Conservation (phyloP, 257 asterid species). For the Petrea volubilis region DNA sequence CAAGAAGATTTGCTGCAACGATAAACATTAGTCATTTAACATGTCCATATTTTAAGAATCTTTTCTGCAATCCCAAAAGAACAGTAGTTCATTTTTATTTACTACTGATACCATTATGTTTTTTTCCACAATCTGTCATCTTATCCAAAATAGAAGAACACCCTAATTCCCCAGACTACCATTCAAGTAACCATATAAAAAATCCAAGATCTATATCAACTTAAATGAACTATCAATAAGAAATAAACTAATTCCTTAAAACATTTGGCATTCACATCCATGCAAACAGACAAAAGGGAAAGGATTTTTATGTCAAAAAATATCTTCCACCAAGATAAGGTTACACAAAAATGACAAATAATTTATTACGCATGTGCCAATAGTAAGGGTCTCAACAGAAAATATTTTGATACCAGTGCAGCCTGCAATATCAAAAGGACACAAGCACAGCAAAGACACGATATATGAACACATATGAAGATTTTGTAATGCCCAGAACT, state of each 20-base stretch:
- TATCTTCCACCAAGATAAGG: background rate
- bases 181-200: background rate
- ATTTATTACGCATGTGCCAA: background rate
- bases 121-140: background rate
- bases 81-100: background rate
- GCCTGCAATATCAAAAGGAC: background rate
- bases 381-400: background rate
- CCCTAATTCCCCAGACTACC: background rate
- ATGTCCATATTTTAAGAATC: slow-evolving; percentile 7
- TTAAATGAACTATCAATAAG: background rate
- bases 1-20: slow-evolving; percentile 80
- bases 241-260: slow-evolving; percentile 11
- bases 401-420: background rate
- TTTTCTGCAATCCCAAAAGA: background rate
- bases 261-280: background rate
- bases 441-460: background rate
- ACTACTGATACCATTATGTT: background rate
- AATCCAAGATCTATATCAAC: background rate
- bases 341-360: background rate
- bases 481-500: background rate
- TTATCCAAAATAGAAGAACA: slow-evolving; percentile 19
- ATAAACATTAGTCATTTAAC: slow-evolving; percentile 23
- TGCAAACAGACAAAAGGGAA: slow-evolving; percentile 3
- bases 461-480: background rate
- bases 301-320: background rate